Base-by-base conservation (phyloP, 805 yeast genomes). In the Yamadazyma paraphyllophila region DNA sequence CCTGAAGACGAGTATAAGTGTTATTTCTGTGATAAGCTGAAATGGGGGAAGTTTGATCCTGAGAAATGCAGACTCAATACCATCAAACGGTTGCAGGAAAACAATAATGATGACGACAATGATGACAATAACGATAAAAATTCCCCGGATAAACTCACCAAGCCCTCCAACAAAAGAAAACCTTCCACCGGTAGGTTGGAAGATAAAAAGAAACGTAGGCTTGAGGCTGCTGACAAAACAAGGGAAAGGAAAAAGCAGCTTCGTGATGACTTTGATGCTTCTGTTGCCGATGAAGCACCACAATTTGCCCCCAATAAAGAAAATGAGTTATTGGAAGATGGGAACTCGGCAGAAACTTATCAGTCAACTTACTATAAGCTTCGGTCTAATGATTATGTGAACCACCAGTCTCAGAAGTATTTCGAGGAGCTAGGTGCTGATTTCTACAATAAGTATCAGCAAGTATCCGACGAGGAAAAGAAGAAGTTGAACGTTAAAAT, bases 1-100 rank as follows among this genome's bases (percentile, higher is more conserved):
- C 96, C 96, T 0, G 96, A 89, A 45, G 81, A 80, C 43, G 74
- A 66, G 46, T 91, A 86, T 60, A 70, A 80, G 25, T 91, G 98
- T 60, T 87, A 86, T 58, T 74, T 74, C 39, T 91, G 98, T 66
- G 84, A 83, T 46, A 61, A 67, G 38, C 46, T 51, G 17, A 68
- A 71, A 45, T 65, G 74, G 71, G 70, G 70, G 4, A 63, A 65
- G 40, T 70, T 80, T 34, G 72, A 77, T 51, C 63, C 77, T 0
- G 63, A 59, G 15, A 41, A 34, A 17, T 69, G 74, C 52, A 54
- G 65, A 26, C 39, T 32, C 1, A 60, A 64, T 16, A 69, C 73
- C 2, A 39, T 67, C 17, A 51, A 45, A 13, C 48, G 77, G 29
- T 57, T 67, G 24, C 69, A 61, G 34, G 72, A 66, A 6, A 59